These are phyloP conservation scores for Pleodorina starrii DNA, from an alignment of 139 green algal species.

Conservation along the genomic window DNA sequence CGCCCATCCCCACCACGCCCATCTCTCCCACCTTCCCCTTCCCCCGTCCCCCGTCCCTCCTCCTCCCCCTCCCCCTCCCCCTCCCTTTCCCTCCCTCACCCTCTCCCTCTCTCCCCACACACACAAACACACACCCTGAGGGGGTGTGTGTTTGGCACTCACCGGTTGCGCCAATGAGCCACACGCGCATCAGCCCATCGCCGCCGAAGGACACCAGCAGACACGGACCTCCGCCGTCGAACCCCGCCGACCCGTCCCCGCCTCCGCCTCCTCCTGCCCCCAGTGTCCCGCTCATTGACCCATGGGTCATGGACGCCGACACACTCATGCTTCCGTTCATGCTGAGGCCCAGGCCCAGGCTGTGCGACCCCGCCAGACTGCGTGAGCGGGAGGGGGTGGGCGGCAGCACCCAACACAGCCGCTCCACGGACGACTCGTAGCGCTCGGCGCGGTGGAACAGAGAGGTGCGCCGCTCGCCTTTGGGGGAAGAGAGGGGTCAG, in stretches of 20 bases:
- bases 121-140: background rate
- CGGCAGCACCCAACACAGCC: constrained; percentile 70
- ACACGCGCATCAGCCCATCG: constrained; percentile 80
- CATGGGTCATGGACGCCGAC: background rate
- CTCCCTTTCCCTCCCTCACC: background rate
- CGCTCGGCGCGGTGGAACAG: constrained; percentile 72
- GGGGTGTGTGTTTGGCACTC: background rate
- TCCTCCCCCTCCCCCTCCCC: too few species aligned
- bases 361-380: background rate
- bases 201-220: constrained; percentile 76
- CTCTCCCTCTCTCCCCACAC: background rate
- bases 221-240: constrained; percentile 36
- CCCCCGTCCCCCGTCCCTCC: too few species aligned
- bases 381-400: background rate
- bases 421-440: constrained; percentile 73
- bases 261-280: background rate
- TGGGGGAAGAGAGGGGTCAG: background rate
- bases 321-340: background rate
- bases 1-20: too few species aligned
- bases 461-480: constrained; percentile 44
- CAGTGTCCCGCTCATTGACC: too few species aligned
- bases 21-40: too few species aligned
- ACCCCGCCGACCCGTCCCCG: background rate
- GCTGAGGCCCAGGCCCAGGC: too few species aligned
- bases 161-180: constrained; percentile 63